These are phyloP conservation scores for Ceratocystis albifundus DNA, from an alignment of 2,329 filamentous ascomycete species.

Conservation along the genomic window DNA sequence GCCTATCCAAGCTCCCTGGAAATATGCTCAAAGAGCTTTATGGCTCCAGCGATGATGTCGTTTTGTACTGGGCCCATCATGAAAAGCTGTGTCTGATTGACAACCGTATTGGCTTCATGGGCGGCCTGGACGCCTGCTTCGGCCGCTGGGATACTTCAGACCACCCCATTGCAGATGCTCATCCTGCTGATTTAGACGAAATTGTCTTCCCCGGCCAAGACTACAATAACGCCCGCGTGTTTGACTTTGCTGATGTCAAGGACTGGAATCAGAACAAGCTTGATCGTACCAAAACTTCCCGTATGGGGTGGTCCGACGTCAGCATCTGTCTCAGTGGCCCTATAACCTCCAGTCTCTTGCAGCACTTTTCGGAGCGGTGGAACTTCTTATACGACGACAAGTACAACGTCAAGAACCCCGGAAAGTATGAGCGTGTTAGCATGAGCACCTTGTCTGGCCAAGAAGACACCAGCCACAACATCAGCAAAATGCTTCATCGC, in stretches of 20 bases:
- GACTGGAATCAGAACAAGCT: slow-evolving; percentile 81
- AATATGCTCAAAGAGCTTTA: slow-evolving; percentile 70
- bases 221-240: slow-evolving; percentile 78
- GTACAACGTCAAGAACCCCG: slow-evolving; percentile 46
- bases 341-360: slow-evolving; percentile 60
- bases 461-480: slow-evolving; percentile 3
- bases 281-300: slow-evolving; percentile 62
- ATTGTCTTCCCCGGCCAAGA: slow-evolving; percentile 84
- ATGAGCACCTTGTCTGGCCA: slow-evolving; percentile 3
- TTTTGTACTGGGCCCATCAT: slow-evolving; percentile 87
- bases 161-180: slow-evolving; percentile 73
- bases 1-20: slow-evolving; percentile 52
- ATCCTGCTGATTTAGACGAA: slow-evolving; percentile 62
- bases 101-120: slow-evolving; percentile 75
- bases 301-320: slow-evolving; percentile 91
- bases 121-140: slow-evolving; percentile 76
- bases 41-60: slow-evolving; percentile 66
- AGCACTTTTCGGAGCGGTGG: slow-evolving; percentile 78
- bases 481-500: slow-evolving; percentile 19
- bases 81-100: slow-evolving; percentile 83
- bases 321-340: slow-evolving; percentile 64
- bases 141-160: slow-evolving; percentile 66
- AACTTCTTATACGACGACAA: slow-evolving; percentile 83
- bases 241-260: slow-evolving; percentile 66
- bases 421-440: slow-evolving; percentile 37